Percentiles rank a stretch among this genome's conserved stretches.
These are phyloP conservation scores for Nidularia pulvinata DNA, from an alignment of 768 basidiomycete species.

Conservation along the genomic window DNA sequence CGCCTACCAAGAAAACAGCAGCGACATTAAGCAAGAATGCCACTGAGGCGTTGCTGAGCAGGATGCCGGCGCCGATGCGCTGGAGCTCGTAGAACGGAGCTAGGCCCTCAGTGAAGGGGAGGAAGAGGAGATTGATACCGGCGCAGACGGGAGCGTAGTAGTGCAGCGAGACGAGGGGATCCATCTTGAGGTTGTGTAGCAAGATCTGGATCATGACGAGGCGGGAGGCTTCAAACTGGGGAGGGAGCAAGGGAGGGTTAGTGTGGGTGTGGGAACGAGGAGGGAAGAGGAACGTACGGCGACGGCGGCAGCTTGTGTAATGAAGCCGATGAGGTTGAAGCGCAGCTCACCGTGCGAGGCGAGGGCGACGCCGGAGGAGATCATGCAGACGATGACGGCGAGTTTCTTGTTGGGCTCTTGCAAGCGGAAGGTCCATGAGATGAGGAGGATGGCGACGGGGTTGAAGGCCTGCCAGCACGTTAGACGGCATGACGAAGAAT, in stretches of 20 bases:
- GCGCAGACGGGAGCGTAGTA: conserved; percentile 98
- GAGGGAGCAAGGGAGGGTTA: conserved; percentile 2
- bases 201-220: conserved; percentile 97
- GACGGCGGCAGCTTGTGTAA: conserved; percentile 87
- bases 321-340: conserved; percentile 87
- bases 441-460: conserved; percentile 88
- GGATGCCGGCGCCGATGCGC: conserved; percentile 64
- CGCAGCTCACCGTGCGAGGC: conserved; percentile 88
- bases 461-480: conserved; percentile 71
- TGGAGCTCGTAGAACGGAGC: conserved; percentile 79
- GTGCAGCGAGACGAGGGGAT: conserved; percentile 92
- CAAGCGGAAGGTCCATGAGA: conserved; percentile 89
- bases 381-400: conserved; percentile 84
- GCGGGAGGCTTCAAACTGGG: conserved; percentile 88
- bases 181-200: conserved; percentile 96
- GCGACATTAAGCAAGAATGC: conserved; percentile 93
- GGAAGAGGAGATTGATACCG: conserved; percentile 76
- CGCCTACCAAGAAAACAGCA: conserved; percentile 92
- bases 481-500: neutral
- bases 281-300: conserved; percentile 45
- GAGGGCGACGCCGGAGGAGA: conserved; percentile 87
- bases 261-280: neutral
- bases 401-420: conserved; percentile 86
- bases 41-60: conserved; percentile 82
- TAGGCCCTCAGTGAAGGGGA: conserved; percentile 93